These are phyloP conservation scores for Penicillium coprophilum DNA, from an alignment of 495 filamentous ascomycete species.

Conservation along the genomic window DNA sequence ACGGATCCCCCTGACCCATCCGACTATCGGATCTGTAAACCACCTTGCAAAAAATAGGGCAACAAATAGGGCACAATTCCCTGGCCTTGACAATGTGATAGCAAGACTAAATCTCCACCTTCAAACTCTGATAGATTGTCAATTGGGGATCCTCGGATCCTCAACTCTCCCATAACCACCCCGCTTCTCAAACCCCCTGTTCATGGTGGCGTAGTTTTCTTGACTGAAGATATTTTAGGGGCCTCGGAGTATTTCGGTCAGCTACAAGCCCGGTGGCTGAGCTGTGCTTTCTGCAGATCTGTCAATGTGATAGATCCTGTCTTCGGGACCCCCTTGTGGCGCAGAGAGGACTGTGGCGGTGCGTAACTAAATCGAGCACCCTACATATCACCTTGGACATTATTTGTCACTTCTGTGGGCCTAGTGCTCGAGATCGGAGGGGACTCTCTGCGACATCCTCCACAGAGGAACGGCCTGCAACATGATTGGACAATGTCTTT, in stretches of 20 bases:
- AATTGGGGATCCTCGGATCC: constrained; percentile 22
- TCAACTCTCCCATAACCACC: constrained; percentile 5
- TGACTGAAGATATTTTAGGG: constrained; percentile 1
- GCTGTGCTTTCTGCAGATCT: constrained; percentile 12
- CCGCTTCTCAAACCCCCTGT: constrained; percentile 11
- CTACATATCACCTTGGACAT: constrained; percentile 2
- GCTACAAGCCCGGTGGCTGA: constrained; percentile 15
- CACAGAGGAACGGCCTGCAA: constrained; percentile 13
- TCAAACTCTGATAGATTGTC: neutral
- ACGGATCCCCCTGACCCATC: constrained; percentile 29
- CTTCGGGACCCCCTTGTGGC: constrained; percentile 19
- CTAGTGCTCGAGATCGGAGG: neutral
- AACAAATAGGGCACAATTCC: constrained; percentile 10
- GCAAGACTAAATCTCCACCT: neutral
- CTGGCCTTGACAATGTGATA: constrained; percentile 7
- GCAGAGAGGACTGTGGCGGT: constrained; percentile 11
- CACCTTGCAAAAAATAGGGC: too few relatives aligned
- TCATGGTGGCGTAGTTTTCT: neutral
- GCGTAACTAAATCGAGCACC: constrained; percentile 1
- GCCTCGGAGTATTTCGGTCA: constrained; percentile 24
- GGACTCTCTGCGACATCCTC: constrained; percentile 7
- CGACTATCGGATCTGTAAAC: constrained; percentile 36
- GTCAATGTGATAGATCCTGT: constrained; percentile 29
- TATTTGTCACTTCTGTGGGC: constrained; percentile 21
- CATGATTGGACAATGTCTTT: constrained; percentile 12